A percentile compares a stretch with the other conserved stretches of the same genome.
Conservation (phyloP, 257 asterid genomes). For the Mitragyna speciosa region DNA sequence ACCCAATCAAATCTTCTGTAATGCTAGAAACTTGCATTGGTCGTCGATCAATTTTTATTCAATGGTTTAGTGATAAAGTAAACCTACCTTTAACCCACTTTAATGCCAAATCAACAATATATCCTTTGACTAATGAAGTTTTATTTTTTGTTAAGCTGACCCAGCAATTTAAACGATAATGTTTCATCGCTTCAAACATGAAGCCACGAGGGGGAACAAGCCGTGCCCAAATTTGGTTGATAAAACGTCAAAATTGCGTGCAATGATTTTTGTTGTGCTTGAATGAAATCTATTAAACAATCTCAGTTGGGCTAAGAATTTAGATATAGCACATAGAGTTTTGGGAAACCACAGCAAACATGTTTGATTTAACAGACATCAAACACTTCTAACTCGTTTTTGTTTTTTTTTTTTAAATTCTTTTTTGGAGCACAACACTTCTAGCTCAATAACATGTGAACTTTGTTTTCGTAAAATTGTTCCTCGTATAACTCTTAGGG, state of each 20-base stretch:
- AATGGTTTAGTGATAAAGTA: neutral
- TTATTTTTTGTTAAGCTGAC: neutral
- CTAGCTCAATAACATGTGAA: too few species aligned
- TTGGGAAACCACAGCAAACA: neutral
- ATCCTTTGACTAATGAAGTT: conserved; percentile 9
- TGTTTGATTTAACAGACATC: neutral
- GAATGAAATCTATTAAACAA: neutral
- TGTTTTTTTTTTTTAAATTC: neutral
- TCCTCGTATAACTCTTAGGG: too few species aligned
- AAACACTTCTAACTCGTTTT: neutral
- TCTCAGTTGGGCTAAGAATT: neutral
- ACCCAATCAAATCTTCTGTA: neutral
- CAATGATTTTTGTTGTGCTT: neutral
- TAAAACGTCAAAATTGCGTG: neutral
- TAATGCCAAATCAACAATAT: neutral
- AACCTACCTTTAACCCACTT: neutral
- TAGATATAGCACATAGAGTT: neutral
- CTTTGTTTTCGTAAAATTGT: too few species aligned
- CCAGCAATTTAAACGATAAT: neutral
- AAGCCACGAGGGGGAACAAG: conserved; percentile 12
- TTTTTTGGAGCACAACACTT: neutral
- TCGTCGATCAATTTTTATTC: neutral
- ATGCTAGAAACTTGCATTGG: neutral
- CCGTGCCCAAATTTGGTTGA: conserved; percentile 14
- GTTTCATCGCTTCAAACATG: conserved; percentile 32